These are phyloP conservation scores for Phaffomyces antillensis DNA, from an alignment of 805 yeast species.

Conservation along the genomic window DNA sequence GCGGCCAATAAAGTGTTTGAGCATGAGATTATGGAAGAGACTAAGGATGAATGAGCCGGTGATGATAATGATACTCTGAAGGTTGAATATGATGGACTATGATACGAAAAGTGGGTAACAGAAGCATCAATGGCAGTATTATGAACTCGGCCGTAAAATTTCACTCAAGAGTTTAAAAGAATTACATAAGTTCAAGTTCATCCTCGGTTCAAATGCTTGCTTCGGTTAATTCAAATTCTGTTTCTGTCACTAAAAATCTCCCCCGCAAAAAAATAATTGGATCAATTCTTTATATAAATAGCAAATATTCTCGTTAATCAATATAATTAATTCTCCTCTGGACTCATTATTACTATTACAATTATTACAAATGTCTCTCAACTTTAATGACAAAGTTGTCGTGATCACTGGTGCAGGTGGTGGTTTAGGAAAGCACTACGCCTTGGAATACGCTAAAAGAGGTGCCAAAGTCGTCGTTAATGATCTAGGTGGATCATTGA, in stretches of 20 bases:
- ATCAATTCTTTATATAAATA: background rate
- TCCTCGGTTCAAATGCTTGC: too few relatives aligned
- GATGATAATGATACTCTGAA: background rate
- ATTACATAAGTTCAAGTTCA: too few relatives aligned
- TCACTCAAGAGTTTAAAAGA: too few relatives aligned
- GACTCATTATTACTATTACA: background rate
- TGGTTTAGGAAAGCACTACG: slow-evolving; percentile 86
- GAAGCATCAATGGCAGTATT: too few relatives aligned
- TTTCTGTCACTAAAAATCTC: too few relatives aligned
- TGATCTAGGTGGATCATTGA: slow-evolving; percentile 81
- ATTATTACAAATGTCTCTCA: slow-evolving; percentile 21
- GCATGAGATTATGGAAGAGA: slow-evolving; percentile 17
- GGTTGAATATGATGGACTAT: background rate
- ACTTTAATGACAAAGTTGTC: slow-evolving; percentile 79
- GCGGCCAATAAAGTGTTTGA: slow-evolving; percentile 24
- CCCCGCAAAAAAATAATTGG: background rate
- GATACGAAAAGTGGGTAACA: too few relatives aligned
- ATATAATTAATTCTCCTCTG: too few relatives aligned
- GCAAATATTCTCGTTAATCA: background rate
- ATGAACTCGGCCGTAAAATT: too few relatives aligned
- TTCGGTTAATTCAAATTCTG: too few relatives aligned
- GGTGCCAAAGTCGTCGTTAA: slow-evolving; percentile 96
- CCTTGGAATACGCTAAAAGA: slow-evolving; percentile 76
- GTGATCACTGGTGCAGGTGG: slow-evolving; percentile 97
- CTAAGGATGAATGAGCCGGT: background rate